phyloP scores from a whole-genome alignment of 1,139 yeast species.

The Eremothecium coryli region DNA sequence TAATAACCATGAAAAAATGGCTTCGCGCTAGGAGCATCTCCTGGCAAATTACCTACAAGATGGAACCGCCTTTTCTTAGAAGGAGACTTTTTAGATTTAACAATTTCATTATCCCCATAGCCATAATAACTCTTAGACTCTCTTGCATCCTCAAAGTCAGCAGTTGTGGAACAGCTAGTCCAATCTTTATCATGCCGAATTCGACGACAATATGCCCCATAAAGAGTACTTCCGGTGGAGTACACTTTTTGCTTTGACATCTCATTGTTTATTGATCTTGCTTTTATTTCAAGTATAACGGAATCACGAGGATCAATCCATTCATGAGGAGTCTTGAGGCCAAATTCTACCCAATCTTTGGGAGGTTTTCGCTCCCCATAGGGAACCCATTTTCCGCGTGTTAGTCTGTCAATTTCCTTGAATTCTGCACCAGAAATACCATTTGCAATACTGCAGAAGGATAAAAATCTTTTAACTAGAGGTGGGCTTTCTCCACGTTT shows the following conservation, averaged over 20 bases:
- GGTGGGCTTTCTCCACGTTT: constrained; percentile 4
- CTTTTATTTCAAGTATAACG: constrained; percentile 75
- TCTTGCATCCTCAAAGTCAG: constrained; percentile 41
- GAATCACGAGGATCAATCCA: constrained; percentile 80
- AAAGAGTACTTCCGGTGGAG: constrained; percentile 60
- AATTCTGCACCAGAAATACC: constrained; percentile 65
- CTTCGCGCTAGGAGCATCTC: constrained; percentile 4
- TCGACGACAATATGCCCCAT: constrained; percentile 64
- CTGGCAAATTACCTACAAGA: constrained; percentile 9
- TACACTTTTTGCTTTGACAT: constrained; percentile 38
- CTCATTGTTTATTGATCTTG: constrained; percentile 56
- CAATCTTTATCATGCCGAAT: constrained; percentile 63
- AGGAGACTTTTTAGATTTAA: constrained; percentile 17
- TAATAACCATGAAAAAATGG: constrained; percentile 31
- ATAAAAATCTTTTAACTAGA: constrained; percentile 34
- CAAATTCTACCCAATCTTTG: constrained; percentile 43
- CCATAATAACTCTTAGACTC: constrained; percentile 10
- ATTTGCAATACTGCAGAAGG: constrained; percentile 77
- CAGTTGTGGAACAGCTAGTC: constrained; percentile 47
- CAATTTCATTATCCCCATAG: constrained; percentile 12
- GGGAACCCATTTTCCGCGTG: constrained; percentile 55
- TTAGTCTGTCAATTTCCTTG: constrained; percentile 46
- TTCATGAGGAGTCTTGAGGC: constrained; percentile 50
- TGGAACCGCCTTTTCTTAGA: constrained; percentile 11
- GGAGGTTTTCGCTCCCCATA: constrained; percentile 36